These are phyloP conservation scores for Alternaria dauci DNA, from an alignment of 2,329 filamentous ascomycete genomes.

Conservation along the genomic window DNA sequence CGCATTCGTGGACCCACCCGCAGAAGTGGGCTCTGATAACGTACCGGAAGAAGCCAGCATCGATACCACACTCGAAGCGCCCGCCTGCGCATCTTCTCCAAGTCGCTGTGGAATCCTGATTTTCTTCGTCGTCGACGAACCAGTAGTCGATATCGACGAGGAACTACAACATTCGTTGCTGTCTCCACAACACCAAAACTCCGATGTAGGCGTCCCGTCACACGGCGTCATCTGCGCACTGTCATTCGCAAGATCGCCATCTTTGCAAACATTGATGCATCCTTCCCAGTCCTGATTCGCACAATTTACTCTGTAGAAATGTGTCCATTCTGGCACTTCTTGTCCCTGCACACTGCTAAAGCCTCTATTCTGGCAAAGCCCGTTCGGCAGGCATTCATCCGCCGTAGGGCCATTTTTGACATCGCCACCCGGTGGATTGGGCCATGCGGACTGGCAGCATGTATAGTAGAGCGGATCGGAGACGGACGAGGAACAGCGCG, in stretches of 20 bases:
- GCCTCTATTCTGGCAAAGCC: slow-evolving; percentile 21
- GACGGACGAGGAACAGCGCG: slow-evolving; percentile 10
- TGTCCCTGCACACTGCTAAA: neutral
- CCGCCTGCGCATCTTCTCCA: neutral
- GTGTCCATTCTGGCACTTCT: slow-evolving; percentile 4
- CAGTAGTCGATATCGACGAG: slow-evolving; percentile 4
- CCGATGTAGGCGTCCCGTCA: slow-evolving; percentile 15
- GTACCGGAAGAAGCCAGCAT: neutral
- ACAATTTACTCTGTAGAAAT: slow-evolving; percentile 19
- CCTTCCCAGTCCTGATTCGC: slow-evolving; percentile 14
- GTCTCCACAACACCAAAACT: slow-evolving; percentile 22
- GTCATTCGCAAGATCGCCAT: slow-evolving; percentile 2
- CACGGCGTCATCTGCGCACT: slow-evolving; percentile 20
- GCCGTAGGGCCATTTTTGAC: slow-evolving; percentile 9
- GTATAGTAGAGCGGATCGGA: slow-evolving; percentile 9
- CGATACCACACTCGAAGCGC: neutral
- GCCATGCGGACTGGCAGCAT: slow-evolving; percentile 19
- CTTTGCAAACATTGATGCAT: slow-evolving; percentile 22
- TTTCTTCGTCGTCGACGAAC: neutral
- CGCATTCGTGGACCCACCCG: neutral
- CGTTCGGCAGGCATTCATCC: slow-evolving; percentile 27
- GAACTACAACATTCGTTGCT: slow-evolving; percentile 1
- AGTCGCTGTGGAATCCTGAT: slow-evolving; percentile 9
- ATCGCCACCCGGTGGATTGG: slow-evolving; percentile 14
- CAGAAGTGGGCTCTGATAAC: neutral